Evolutionary conservation across 1,284 basidiomycete genomes (phyloP), one percentile per base, ranked within the genome.

Genomic region (Cutaneotrichosporon dermatis): DNA sequence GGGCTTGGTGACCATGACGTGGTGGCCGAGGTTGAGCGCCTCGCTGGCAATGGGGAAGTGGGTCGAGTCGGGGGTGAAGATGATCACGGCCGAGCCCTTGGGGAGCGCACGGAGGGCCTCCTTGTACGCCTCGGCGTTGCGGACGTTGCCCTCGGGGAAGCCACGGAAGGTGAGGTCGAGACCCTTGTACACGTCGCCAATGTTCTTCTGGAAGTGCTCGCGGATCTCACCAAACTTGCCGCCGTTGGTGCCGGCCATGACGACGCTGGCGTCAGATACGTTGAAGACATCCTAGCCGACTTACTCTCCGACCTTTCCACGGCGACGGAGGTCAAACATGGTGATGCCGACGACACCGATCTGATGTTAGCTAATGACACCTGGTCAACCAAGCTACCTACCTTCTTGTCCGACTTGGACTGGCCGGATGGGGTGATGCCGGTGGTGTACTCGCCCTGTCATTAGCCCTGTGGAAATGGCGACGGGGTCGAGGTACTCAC

Each of bases 321-420:
- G 81, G 65, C 92, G 84, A 63, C 90, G 86, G 49, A 95, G 84
- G 76, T 95, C 92, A 67, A 95, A 95, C 66, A 92, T 84, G 36
- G 91, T 92, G 60, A 95, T 81, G 33, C 85, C 92, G 61, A 95
- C 90, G 45, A 96, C 92, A 62, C 80, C 81, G 49, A 82, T 89
- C 90, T 74, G 33, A 11, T 4, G 10, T 51, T 6, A 51, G 45
- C 33, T 9, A 1, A 12, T 4, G 39, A 4, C 39, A 40, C 39
- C 2, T 40, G n/a, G n/a, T n/a, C n/a, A n/a, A n/a, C n/a, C n/a
- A 4, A 9, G 41, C 72, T 60, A 41, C 73, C 60, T 59, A 87
- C 89, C 83, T 93, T 95, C 80, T 95, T 95, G 81, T 95, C 92
- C 7, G 91, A 93, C 72, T 88, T 92, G 16, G 91, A 93, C 48